Base-by-base conservation (phyloP, 2,329 filamentous ascomycete genomes). In the Paracoccidioides lutzii region DNA sequence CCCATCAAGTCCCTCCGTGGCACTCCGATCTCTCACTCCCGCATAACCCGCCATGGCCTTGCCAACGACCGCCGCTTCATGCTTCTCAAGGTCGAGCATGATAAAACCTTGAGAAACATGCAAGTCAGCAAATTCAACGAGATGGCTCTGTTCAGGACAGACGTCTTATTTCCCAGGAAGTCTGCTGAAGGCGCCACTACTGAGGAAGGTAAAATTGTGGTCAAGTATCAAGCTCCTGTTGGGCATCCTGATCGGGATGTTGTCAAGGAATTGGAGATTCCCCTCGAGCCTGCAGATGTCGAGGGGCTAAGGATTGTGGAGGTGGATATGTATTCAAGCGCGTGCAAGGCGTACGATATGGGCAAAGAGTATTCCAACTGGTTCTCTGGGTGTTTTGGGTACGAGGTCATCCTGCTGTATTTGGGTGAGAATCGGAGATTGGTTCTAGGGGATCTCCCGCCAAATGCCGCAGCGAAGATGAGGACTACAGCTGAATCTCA, bases 1-100 rank as follows among this genome's bases (percentile, higher is more conserved):
- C 85, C 86, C 44, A 83, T 89, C 71, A 89, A 89, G 66, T 83
- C 78, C 6, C 76, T 88, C n/a, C 80, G 82, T 40, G 80, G 79
- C 52, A 78, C 84, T 54, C 68, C 75, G 15, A 71, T 88, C 37
- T 57, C 73, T 4, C 68, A 71, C 0, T 76, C 82, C 3, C 69
- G 70, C n/a, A 68, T 88, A 49, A 79, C 78, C 4, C 73, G 75
- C n/a, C 77, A 81, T 59, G 85, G 85, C 12, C 75, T 88, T 61
- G 72, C 74, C 43, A 73, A 85, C 65, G 86, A 90, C 71, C 79
- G 86, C 8, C 75, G 76, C 38, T 89, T 87, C 69, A 87, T 89
- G 80, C 77, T 89, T 3, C 77, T 81, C 59, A 79, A 78, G 61
- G 72, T 79, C 59, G 65, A 73, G 22, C 57, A 62, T 5, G 61